Evolutionary conservation across 108 stramenopile genomes (phyloP).

Genomic region (Skeletonema potamos): DNA sequence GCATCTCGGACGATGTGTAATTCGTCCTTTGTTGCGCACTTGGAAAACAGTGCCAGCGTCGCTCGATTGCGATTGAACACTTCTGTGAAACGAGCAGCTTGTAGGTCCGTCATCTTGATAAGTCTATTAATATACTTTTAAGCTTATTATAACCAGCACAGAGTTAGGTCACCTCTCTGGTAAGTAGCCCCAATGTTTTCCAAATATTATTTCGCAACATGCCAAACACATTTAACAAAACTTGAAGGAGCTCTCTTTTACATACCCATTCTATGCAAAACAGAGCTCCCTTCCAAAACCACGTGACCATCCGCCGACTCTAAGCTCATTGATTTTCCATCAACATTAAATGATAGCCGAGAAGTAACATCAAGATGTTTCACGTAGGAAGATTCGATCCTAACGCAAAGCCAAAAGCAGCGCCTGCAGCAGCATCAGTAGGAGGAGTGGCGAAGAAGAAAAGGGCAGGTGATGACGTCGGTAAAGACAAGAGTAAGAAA

Average conservation of each 20-base stretch:
- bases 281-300: too few relatives aligned
- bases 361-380: slow-evolving; percentile 62
- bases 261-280: too few relatives aligned
- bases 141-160: too few relatives aligned
- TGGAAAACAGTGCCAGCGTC: slow-evolving; percentile 60
- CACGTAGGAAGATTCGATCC: slow-evolving; percentile 72
- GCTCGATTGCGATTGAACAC: slow-evolving; percentile 65
- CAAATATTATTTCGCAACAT: too few relatives aligned
- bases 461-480: not conserved
- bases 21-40: slow-evolving; percentile 54
- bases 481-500: slow-evolving; percentile 15
- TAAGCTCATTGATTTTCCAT: too few relatives aligned
- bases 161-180: too few relatives aligned
- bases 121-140: too few relatives aligned
- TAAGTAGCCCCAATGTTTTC: too few relatives aligned
- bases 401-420: slow-evolving; percentile 35
- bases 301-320: too few relatives aligned
- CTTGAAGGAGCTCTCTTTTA: too few relatives aligned
- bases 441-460: slow-evolving; percentile 22
- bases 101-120: not conserved
- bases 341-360: too few relatives aligned
- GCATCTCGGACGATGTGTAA: slow-evolving; percentile 60
- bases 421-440: not conserved
- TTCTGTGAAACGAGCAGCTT: slow-evolving; percentile 39
- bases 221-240: too few relatives aligned